A percentile compares a stretch with the other conserved stretches of the same genome.
phyloP scores from a whole-genome alignment of 108 stramenopile species.

The Cyclotella sp. region DNA sequence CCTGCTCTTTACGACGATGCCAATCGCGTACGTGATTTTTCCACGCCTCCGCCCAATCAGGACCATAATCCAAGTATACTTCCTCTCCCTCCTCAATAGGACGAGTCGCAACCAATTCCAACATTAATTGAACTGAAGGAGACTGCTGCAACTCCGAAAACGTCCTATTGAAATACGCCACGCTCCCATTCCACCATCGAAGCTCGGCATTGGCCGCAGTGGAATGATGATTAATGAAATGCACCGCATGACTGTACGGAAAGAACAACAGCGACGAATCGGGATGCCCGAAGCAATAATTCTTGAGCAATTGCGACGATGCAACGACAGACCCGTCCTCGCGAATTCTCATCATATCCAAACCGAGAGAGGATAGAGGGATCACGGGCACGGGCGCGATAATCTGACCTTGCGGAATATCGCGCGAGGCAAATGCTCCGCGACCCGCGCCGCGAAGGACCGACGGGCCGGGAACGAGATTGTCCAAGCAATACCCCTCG shows the following conservation, averaged over 20 bases:
- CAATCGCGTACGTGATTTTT: constrained; percentile 52
- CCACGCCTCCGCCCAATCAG: constrained; percentile 7
- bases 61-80: background rate
- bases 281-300: constrained; percentile 65
- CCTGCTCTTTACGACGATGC: background rate
- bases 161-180: background rate
- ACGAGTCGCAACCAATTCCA: constrained; percentile 60
- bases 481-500: constrained; percentile 49
- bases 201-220: constrained; percentile 43
- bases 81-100: constrained; percentile 45
- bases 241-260: constrained; percentile 52
- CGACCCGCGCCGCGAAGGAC: constrained; percentile 23
- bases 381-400: constrained; percentile 42
- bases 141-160: background rate
- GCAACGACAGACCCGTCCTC: background rate
- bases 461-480: constrained; percentile 5
- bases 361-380: background rate
- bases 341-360: background rate
- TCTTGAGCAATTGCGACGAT: constrained; percentile 52
- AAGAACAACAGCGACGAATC: constrained; percentile 57
- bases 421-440: constrained; percentile 32
- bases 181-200: constrained; percentile 28
- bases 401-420: constrained; percentile 24
- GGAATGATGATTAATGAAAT: constrained; percentile 50
- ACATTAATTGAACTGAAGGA: constrained; percentile 21